A percentile compares a stretch with the other conserved stretches of the same genome.
Conservation (phyloP, 306 rosid genomes). For the Begonia loranthoides region DNA sequence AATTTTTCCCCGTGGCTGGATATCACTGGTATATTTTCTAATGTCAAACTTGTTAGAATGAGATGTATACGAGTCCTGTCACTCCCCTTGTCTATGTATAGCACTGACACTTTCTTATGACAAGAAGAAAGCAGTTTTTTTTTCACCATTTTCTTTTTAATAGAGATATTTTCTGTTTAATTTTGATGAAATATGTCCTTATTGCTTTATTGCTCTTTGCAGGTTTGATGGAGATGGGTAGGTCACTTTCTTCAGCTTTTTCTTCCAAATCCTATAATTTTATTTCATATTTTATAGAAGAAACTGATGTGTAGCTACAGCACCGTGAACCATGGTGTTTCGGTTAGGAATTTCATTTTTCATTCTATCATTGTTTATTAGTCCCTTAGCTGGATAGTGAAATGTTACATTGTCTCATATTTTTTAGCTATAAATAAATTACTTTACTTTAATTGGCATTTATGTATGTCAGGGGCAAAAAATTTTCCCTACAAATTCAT, state of each 20-base stretch:
- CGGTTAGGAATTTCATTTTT: too few species aligned
- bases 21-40: slow-evolving; percentile 53
- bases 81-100: background rate
- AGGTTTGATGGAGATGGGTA: slow-evolving; percentile 99
- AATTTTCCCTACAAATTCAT: too few species aligned
- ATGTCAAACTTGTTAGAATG: background rate
- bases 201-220: slow-evolving; percentile 24
- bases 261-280: slow-evolving; percentile 7
- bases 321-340: too few species aligned
- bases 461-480: too few species aligned
- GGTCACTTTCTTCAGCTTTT: slow-evolving; percentile 19
- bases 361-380: too few species aligned
- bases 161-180: background rate
- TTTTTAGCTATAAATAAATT: too few species aligned
- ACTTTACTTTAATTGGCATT: too few species aligned
- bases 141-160: background rate
- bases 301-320: background rate
- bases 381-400: too few species aligned
- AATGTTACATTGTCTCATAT: too few species aligned
- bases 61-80: background rate
- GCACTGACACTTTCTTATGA: background rate
- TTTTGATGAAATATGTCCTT: slow-evolving; percentile 6
- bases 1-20: slow-evolving; percentile 79
- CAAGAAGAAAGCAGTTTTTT: too few species aligned
- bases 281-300: slow-evolving; percentile 10